Percentiles rank a stretch among this genome's conserved stretches.
phyloP scores from a whole-genome alignment of 495 filamentous ascomycete genomes.

The Rhypophila decipiens region DNA sequence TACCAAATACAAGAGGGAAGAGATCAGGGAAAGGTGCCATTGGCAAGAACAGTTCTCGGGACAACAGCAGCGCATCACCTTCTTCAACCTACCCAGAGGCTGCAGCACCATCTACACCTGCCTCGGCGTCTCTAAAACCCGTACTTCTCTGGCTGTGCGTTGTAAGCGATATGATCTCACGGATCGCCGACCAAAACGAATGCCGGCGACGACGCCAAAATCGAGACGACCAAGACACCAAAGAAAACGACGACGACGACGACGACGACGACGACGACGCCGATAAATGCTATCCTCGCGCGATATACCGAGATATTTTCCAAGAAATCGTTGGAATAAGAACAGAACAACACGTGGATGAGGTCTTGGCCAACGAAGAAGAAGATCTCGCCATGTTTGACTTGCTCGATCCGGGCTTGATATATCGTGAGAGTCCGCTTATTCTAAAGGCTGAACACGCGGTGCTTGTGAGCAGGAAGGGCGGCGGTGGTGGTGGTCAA shows the following conservation, averaged over 20 bases:
- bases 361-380: neutral
- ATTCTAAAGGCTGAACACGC: neutral
- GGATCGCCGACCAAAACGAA: conserved; percentile 10
- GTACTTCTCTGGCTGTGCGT: conserved; percentile 13
- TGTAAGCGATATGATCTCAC: conserved; percentile 11
- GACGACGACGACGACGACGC: conserved; percentile 1
- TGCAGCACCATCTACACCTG: neutral
- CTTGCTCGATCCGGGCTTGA: conserved; percentile 9
- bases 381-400: conserved; percentile 9
- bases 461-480: neutral
- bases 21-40: neutral
- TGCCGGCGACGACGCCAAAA: neutral
- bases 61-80: neutral
- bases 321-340: neutral
- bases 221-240: neutral
- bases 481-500: neutral
- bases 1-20: neutral
- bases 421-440: neutral
- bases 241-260: neutral
- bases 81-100: neutral
- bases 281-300: conserved; percentile 10
- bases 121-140: conserved; percentile 1
- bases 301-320: conserved; percentile 11
- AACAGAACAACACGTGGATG: neutral
- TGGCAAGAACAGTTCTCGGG: neutral